Base-by-base conservation (phyloP, 306 rosid species). In the Cicer chorassanicum region DNA sequence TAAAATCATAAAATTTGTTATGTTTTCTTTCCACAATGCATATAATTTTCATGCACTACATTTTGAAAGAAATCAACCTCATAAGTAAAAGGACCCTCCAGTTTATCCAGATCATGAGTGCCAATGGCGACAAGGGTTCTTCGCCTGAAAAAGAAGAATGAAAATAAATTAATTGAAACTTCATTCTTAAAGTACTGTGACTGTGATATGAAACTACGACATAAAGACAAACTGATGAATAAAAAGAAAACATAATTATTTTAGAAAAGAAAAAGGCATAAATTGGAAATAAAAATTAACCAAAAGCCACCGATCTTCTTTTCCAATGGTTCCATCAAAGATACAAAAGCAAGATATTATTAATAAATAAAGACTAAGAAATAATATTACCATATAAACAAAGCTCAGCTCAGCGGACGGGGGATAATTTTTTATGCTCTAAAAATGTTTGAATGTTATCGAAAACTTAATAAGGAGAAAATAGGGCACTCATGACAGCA, bases 91-190 rank as follows among this genome's bases (percentile, higher is more conserved):
- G 98, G 98, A 65, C 86, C 83, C 78, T 87, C 84, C 77, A 94
- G 78, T 61, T 78, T 90, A 73, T 94, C 98, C 85, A 94, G 82
- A 81, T 94, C 98, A 79, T 94, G 98, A 70, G 98, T 94, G 61
- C 98, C 98, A 71, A 94, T 94, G 57, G 98, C 98, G 78, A 91
- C 98, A 8, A 94, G 90, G 16, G 97, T 90, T 87, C 98, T 88
- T 80, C 92, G 87, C 84, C 98, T 93, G 76, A 61, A 78, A 64
- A 6, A 60, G 44, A 24, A 56, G 55, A 44, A 46, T 44, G 67
- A 42, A 75, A 69, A 78, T 12, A 70, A n/a, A 56, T 65, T 36
- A 65, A 72, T 4, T 10, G 63, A 83, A 48, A 65, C 68, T 16
- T 62, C 42, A 13, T 18, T 65, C 14, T 2, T 60, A 70, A 55